These are phyloP conservation scores for Pestalotiopsis sp. DNA, from an alignment of 2,329 filamentous ascomycete genomes.

Conservation along the genomic window DNA sequence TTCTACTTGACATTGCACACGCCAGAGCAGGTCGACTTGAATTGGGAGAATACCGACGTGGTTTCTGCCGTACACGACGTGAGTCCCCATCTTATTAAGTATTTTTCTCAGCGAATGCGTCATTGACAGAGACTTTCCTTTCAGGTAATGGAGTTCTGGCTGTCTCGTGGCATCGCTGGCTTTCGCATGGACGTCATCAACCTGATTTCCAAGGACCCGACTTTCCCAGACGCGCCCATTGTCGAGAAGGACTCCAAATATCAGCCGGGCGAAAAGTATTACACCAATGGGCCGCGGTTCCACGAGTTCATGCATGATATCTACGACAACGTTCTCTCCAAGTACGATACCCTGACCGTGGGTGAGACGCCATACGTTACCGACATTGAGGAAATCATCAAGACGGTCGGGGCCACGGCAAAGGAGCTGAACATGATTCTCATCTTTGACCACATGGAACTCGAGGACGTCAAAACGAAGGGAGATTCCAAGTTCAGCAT, in stretches of 20 bases:
- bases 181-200: constrained; percentile 80
- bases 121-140: no score
- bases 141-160: constrained; percentile 72
- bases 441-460: constrained; percentile 66
- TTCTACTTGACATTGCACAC: constrained; percentile 81
- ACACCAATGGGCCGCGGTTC: constrained; percentile 70
- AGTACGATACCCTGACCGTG: constrained; percentile 71
- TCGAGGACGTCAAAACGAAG: constrained; percentile 52
- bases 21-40: constrained; percentile 77
- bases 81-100: no score
- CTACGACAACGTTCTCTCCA: constrained; percentile 57
- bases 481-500: constrained; percentile 47
- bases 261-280: constrained; percentile 58
- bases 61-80: constrained; percentile 75
- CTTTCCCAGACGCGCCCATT: constrained; percentile 61
- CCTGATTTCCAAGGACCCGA: constrained; percentile 67
- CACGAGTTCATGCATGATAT: constrained; percentile 71
- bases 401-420: constrained; percentile 61
- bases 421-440: constrained; percentile 72
- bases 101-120: no score
- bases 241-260: constrained; percentile 42
- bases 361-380: constrained; percentile 70
- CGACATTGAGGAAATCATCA: constrained; percentile 57
- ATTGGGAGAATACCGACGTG: constrained; percentile 75
- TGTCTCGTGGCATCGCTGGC: constrained; percentile 71